Conservation (phyloP, 2,329 filamentous ascomycete species). For the Triangularia setosa region DNA sequence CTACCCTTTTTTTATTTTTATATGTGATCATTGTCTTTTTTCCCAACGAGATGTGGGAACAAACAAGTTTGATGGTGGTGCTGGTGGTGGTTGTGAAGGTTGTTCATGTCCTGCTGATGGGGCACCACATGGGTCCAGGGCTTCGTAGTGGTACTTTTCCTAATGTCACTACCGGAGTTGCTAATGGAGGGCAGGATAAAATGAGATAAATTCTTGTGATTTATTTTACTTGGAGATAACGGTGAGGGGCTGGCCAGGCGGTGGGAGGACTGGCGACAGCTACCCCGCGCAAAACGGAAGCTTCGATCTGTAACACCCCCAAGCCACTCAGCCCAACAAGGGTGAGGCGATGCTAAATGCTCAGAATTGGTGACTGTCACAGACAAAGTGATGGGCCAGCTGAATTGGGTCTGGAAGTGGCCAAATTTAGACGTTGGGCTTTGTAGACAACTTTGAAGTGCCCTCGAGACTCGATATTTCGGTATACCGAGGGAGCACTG, state of each 20-base stretch:
- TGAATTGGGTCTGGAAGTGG: not conserved
- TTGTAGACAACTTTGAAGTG: not conserved
- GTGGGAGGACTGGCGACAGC: not conserved
- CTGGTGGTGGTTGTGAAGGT: slow-evolving; percentile 1
- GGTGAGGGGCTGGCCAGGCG: not conserved
- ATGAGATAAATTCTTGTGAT: slow-evolving; percentile 6
- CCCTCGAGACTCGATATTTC: not conserved
- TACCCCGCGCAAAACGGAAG: slow-evolving; percentile 10
- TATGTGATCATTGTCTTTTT: not conserved
- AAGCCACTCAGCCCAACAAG: slow-evolving; percentile 6
- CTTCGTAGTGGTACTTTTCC: slow-evolving; percentile 1
- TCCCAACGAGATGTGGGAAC: not conserved
- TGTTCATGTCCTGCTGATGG: not conserved
- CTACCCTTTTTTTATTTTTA: not conserved
- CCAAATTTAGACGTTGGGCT: not conserved
- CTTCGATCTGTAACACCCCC: slow-evolving; percentile 8
- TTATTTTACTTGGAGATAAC: not conserved
- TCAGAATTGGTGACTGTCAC: not conserved
- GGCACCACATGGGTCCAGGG: not conserved
- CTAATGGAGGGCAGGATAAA: not conserved
- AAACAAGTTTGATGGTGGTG: slow-evolving; percentile 3
- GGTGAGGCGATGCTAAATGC: slow-evolving; percentile 5
- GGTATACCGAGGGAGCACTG: not conserved
- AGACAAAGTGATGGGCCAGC: not conserved
- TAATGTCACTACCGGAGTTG: not conserved